A percentile compares a stretch with the other conserved stretches of the same genome.
Evolutionary conservation across 1,139 yeast genomes (phyloP).

Genomic region (Geotrichum citri-aurantii): DNA sequence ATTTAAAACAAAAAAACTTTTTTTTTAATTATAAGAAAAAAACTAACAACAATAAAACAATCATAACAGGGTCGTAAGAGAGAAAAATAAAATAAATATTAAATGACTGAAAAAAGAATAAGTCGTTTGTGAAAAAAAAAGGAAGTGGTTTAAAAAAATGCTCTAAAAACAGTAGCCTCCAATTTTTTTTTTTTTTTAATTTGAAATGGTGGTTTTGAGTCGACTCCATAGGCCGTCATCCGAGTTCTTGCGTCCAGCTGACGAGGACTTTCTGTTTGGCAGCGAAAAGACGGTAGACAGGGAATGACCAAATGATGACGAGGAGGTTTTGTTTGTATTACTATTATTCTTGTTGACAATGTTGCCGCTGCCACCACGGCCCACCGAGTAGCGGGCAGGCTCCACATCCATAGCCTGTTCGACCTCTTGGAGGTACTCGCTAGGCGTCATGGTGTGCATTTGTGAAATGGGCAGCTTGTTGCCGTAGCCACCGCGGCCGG

Average conservation of each 20-base stretch:
- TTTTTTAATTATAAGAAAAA: too few relatives aligned
- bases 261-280: slow-evolving; percentile 2
- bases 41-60: too few relatives aligned
- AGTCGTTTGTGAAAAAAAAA: not conserved
- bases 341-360: slow-evolving; percentile 21
- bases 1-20: too few relatives aligned
- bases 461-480: slow-evolving; percentile 33
- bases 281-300: slow-evolving; percentile 6
- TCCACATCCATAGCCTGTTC: slow-evolving; percentile 31
- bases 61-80: too few relatives aligned
- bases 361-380: slow-evolving; percentile 39
- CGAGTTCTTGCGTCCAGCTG: slow-evolving; percentile 12
- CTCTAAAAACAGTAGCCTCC: not conserved
- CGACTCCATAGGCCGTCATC: slow-evolving; percentile 26
- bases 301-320: not conserved
- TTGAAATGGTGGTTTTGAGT: slow-evolving; percentile 28
- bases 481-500: slow-evolving; percentile 40
- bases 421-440: slow-evolving; percentile 35
- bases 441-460: slow-evolving; percentile 32
- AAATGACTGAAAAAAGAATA: too few relatives aligned
- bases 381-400: slow-evolving; percentile 34
- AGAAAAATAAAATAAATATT: too few relatives aligned
- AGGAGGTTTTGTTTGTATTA: not conserved
- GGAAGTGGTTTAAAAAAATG: too few relatives aligned
- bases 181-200: slow-evolving; percentile 16